Evolutionary conservation across 2,329 filamentous ascomycete genomes (phyloP), one percentile per base, ranked within the genome.

Genomic region (Diplodia scrobiculata): DNA sequence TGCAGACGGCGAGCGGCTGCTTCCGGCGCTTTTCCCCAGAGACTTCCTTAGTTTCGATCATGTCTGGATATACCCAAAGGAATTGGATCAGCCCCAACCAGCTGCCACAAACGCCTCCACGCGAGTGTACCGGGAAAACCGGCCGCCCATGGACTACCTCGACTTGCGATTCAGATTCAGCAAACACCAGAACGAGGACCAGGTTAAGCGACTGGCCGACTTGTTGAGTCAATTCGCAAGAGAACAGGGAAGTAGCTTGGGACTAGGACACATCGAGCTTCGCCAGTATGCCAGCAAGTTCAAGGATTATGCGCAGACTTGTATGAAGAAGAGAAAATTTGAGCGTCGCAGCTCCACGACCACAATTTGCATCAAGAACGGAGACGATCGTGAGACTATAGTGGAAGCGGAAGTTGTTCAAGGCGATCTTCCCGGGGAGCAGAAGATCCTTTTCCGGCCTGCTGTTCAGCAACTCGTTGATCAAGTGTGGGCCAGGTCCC

Each of bases 131-230:
- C 53, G 53, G 7, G 5, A 41, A 1, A 66, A 36, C 25, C 6
- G 21, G 2, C 38, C 55, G 6, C 38, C 38, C 6, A 48, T 27
- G 38, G 55, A 60, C 14, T 70, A 52, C 38, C 52, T 69, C 45
- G 68, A 67, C 14, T 17, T 70, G 11, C 66, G 69, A 5, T 53
- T 70, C 25, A 60, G 52, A 34, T 70, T 70, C 63, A 68, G 54
- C 36, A 48, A 52, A 10, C 47, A 19, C 0, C 48, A 69, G 11
- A 25, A n/a, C 5, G 53, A 55, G 19, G 3, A 34, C 0, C 53
- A 55, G 11, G 53, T 55, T 10, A 11, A 55, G n/a, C 2, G 5
- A 9, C 2, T 55, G 9, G 32, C 53, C 19, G 34, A 55, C 2
- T 13, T 3, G 1, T 21, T 55, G 9, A 55, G 53, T 5, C 53